Evolutionary conservation across 371 early-diverging fungal species (phyloP), one percentile per base, ranked within the genome.

Genomic region (Haplosporangium sp.): DNA sequence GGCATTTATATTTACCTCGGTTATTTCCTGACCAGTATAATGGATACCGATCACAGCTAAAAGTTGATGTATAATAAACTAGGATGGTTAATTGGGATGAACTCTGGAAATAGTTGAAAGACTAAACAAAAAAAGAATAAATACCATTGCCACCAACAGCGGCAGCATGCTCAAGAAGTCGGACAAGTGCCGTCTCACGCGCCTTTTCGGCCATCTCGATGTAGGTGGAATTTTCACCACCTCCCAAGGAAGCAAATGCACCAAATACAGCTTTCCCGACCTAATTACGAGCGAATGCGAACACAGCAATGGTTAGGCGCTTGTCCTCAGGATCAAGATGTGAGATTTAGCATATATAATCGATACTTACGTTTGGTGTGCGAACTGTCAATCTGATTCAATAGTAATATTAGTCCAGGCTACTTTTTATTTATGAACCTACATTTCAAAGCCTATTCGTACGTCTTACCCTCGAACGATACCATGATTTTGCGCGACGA

Each of bases 121-220:
- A 27, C 27, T 27, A 27, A 27, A 27, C 27, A 27, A 39, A 55
- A 65, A 20, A 39, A 3, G 60, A 8, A 52, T 40, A 0, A 20
- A 70, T 77, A 71, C 81, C 82, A 72, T 81, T 81, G 50, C 82
- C 82, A 20, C 82, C 82, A 10, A 56, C 72, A 20, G 72, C 72
- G 0, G 82, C 82, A 19, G 75, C 82, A 42, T 81, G 82, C 59
- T 81, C 82, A 20, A 81, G 75, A 55, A 81, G n/a, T 27, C 82
- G 71, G 13, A 72, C 19, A 55, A 81, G 75, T 19, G 82, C 82
- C 3, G 66, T 71, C 66, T 81, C 82, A 11, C 82, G 82, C 34
- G 82, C 82, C 72, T 81, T 81, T 55, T 81, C 82, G 9, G 82
- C 82, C 75, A 72, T 81, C 63, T 81, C 82, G 19, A 81, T 81